Evolutionary conservation across 2,329 filamentous ascomycete species (phyloP).

Genomic region (Boeremia lycopersici): DNA sequence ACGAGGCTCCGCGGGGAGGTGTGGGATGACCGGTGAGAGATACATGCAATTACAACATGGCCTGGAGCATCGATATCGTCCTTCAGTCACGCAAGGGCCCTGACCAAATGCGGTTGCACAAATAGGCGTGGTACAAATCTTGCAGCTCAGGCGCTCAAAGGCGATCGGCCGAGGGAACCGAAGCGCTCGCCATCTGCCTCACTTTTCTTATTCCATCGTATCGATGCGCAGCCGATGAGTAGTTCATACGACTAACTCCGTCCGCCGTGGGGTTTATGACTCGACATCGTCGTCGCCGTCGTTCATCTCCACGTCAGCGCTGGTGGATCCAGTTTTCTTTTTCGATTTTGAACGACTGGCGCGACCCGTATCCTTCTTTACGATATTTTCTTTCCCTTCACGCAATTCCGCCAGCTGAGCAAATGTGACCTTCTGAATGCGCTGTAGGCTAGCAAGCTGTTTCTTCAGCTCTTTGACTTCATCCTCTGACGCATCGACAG

Average conservation of each 20-base stretch:
- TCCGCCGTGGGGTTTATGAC: constrained; percentile 1
- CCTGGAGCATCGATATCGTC: constrained; percentile 14
- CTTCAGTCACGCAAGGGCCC: constrained; percentile 16
- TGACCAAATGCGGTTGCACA: constrained; percentile 16
- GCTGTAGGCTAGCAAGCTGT: constrained; percentile 52
- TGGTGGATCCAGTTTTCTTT: constrained; percentile 26
- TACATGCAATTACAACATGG: constrained; percentile 11
- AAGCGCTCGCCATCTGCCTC: constrained; percentile 9
- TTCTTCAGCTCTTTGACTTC: constrained; percentile 45
- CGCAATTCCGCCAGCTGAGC: constrained; percentile 52
- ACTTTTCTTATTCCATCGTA: constrained; percentile 15
- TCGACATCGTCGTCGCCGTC: constrained; percentile 18
- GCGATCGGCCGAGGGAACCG: constrained; percentile 7
- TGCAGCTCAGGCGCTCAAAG: constrained; percentile 8
- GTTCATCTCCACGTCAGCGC: constrained; percentile 43
- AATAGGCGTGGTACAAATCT: constrained; percentile 17
- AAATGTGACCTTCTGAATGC: constrained; percentile 54
- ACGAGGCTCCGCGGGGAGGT: not conserved
- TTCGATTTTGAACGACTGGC: constrained; percentile 30
- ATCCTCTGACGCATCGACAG: constrained; percentile 23
- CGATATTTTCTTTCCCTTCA: constrained; percentile 48
- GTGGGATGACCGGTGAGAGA: not conserved
- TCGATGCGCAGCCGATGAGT: constrained; percentile 1
- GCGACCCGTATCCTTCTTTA: constrained; percentile 39
- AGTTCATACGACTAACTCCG: constrained; percentile 1